A percentile compares a stretch with the other conserved stretches of the same genome.
These are phyloP conservation scores for Tolypocladium amazonense DNA, from an alignment of 2,329 filamentous ascomycete species.

Conservation along the genomic window DNA sequence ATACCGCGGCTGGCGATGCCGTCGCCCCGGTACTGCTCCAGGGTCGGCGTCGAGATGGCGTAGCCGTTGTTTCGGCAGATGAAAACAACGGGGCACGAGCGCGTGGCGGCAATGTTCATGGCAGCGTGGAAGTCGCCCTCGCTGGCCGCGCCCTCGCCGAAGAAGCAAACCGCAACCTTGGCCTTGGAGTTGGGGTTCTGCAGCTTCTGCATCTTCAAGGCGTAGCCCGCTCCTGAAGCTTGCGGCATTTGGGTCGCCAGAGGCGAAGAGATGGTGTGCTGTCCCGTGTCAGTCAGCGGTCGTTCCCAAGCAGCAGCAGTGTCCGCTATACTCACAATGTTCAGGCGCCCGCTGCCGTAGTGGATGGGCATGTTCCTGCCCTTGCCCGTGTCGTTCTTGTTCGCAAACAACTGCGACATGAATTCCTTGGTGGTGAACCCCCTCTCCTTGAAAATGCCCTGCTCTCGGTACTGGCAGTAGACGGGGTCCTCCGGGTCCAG, in stretches of 20 bases:
- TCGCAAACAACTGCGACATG: constrained; percentile 92
- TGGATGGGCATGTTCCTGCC: constrained; percentile 97
- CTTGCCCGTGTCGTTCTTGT: constrained; percentile 64
- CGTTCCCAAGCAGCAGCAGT: neutral
- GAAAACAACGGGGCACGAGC: constrained; percentile 80
- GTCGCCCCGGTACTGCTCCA: constrained; percentile 86
- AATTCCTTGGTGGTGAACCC: constrained; percentile 83
- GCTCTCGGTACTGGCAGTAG: constrained; percentile 90
- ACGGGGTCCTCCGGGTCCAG: constrained; percentile 77
- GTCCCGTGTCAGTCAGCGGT: neutral
- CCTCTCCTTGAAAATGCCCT: constrained; percentile 81
- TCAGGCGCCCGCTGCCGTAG: constrained; percentile 74
- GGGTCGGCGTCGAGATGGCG: constrained; percentile 78
- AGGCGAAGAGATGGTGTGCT: constrained; percentile 77
- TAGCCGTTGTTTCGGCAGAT: constrained; percentile 91
- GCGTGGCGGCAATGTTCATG: constrained; percentile 80
- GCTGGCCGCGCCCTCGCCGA: constrained; percentile 81
- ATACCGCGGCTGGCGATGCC: constrained; percentile 80
- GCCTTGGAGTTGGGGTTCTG: constrained; percentile 58
- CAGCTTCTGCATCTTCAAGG: constrained; percentile 68
- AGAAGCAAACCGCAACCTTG: constrained; percentile 71
- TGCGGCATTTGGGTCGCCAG: constrained; percentile 85
- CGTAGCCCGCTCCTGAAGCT: constrained; percentile 78
- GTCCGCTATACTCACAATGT: constrained; percentile 52
- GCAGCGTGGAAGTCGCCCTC: constrained; percentile 91